phyloP scores from a whole-genome alignment of 257 asterid genomes.

The Solanum lycopersicoides region DNA sequence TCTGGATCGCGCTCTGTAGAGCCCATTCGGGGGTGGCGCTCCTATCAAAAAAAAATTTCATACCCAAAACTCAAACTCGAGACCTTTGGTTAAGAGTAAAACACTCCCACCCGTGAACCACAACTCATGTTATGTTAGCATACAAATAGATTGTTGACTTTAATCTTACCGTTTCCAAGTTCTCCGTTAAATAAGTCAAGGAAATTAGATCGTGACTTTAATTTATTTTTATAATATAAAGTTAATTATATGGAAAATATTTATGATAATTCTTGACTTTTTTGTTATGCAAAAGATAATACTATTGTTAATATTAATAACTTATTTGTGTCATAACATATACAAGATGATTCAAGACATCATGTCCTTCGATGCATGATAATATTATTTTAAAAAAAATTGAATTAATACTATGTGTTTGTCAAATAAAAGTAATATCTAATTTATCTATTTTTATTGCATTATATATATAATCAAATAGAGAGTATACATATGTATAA shows the following conservation, averaged over 20 bases:
- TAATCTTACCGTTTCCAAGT: background rate
- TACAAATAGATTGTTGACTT: background rate
- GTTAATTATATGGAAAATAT: background rate
- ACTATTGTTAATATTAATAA: background rate
- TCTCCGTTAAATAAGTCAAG: background rate
- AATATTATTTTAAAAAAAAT: no score
- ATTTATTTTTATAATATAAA: background rate
- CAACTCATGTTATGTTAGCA: background rate
- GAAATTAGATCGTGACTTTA: background rate
- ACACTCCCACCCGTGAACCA: no score
- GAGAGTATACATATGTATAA: background rate
- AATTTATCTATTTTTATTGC: background rate
- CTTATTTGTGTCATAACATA: background rate
- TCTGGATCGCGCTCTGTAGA: no score
- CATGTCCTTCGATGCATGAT: background rate
- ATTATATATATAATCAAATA: background rate
- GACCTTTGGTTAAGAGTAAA: no score
- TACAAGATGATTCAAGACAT: background rate
- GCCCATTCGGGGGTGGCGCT: no score
- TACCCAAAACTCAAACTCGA: no score
- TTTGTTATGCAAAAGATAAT: background rate
- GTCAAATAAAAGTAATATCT: background rate
- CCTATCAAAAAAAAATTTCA: no score
- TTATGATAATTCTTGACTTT: background rate
- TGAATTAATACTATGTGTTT: background rate